Base-by-base conservation (phyloP, 106 monocot species). In the Acorus calamus region DNA sequence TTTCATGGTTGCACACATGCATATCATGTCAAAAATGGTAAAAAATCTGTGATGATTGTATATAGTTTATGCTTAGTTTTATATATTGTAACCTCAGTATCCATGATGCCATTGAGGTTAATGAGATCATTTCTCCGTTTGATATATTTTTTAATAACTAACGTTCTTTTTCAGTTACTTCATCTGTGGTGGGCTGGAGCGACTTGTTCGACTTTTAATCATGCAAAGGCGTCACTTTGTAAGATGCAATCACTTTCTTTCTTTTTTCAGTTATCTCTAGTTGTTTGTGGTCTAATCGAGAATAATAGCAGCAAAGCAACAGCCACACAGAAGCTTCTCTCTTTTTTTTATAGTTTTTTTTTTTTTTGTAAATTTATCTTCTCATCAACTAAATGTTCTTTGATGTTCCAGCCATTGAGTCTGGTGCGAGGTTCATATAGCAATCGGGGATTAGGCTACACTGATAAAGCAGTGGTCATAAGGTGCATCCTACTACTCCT, bases 161-260 rank as follows among this genome's bases (percentile, higher is more conserved):
- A 28, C 1, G 28, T 41, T 13, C 0, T 47, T 66, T 69, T 65
- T 49, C 52, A 94, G 90, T 46, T 94, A 91, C 66, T 98, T 98
- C 53, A 83, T 98, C 63, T 85, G 80, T 76, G 81, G 76, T 79
- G 96, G 96, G 12, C 42, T 91, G 80, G 96, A 98, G 71, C 78
- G 91, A 14, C 78, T 96, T 67, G 60, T 62, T 44, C 80, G 96
- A 8, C 70, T 83, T 83, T 70, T 87, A 47, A 83, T 98, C 47
- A 60, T 87, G 69, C 91, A 75, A 50, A 98, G 91, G 57, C 68
- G 87, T 57, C 91, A 98, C 77, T 78, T 84, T 77, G 94, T 94
- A 61, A 90, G 94, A 47, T 53, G 3, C 4, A 9, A 43, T 61
- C 28, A 42, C 47, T 9, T 9, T 61, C 9, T 2, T 3, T 6